These are phyloP conservation scores for Dacryopinax primogenitus DNA, from an alignment of 768 basidiomycete genomes.

Conservation along the genomic window DNA sequence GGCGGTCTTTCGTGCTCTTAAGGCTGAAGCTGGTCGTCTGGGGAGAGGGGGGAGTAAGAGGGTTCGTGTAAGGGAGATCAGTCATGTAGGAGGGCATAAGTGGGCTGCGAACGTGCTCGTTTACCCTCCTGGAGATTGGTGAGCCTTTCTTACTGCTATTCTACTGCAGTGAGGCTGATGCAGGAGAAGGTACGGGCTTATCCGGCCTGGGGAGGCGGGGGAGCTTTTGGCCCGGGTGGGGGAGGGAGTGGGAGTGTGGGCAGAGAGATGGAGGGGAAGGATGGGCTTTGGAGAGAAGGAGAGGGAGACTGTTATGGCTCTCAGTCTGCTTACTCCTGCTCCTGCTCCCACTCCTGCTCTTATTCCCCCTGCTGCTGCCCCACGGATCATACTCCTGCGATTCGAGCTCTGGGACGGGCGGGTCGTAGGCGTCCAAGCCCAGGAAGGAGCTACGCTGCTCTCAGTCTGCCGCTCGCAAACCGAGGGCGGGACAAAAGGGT, in stretches of 20 bases:
- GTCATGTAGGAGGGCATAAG: slow-evolving; percentile 22
- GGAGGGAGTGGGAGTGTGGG: not conserved
- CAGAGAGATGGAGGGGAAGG: slow-evolving; percentile 14
- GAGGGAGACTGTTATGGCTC: not conserved
- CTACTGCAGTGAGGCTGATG: slow-evolving; percentile 9
- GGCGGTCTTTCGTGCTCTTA: slow-evolving; percentile 18
- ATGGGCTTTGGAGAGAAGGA: slow-evolving; percentile 13
- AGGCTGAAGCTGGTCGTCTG: slow-evolving; percentile 12
- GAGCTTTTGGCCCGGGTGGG: slow-evolving; percentile 11
- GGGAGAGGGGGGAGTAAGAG: slow-evolving; percentile 13
- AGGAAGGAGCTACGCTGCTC: slow-evolving; percentile 13
- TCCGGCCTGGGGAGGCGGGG: slow-evolving; percentile 16
- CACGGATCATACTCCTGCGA: not conserved
- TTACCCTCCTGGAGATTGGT: slow-evolving; percentile 12
- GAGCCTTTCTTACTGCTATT: not conserved
- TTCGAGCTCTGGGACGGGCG: slow-evolving; percentile 13
- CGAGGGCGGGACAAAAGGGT: slow-evolving; percentile 6
- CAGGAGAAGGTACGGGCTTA: slow-evolving; percentile 19
- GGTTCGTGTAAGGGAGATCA: slow-evolving; percentile 15
- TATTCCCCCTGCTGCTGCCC: not conserved
- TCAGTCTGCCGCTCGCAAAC: slow-evolving; percentile 1
- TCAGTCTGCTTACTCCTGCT: not conserved
- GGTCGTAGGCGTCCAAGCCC: not conserved
- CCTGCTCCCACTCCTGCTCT: not conserved
- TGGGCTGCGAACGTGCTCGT: slow-evolving; percentile 16